These are phyloP conservation scores for Pythium monospermum DNA, from an alignment of 352 stramenopile species.

Conservation along the genomic window DNA sequence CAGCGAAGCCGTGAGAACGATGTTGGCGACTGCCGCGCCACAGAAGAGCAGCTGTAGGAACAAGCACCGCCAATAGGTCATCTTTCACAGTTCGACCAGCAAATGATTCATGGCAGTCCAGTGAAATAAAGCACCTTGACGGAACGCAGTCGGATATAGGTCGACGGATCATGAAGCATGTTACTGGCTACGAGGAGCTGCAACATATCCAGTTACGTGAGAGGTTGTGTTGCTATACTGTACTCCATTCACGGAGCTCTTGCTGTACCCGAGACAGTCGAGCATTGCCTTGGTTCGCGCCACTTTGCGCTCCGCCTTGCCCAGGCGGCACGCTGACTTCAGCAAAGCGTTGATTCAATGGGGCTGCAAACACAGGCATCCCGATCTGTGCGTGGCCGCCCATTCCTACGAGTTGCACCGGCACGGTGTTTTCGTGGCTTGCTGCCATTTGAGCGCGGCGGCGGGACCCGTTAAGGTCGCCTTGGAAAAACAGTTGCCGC, in stretches of 20 bases:
- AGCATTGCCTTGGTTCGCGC: conserved; percentile 2
- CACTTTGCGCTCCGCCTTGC: too few species aligned
- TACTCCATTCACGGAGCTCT: too few species aligned
- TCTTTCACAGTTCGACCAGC: too few species aligned
- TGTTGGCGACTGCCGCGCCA: conserved; percentile 4
- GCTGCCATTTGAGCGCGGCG: neutral
- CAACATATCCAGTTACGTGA: neutral
- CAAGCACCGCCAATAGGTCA: neutral
- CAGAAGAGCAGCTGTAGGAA: conserved; percentile 7
- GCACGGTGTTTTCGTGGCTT: conserved; percentile 2
- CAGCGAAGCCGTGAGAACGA: conserved; percentile 13
- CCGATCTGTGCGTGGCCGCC: conserved; percentile 43
- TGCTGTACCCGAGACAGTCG: conserved; percentile 22
- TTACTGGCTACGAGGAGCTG: conserved; percentile 44
- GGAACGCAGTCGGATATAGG: conserved; percentile 28
- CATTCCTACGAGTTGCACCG: conserved; percentile 45
- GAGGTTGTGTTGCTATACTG: too few species aligned
- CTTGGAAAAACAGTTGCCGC: conserved; percentile 38
- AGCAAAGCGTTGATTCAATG: conserved; percentile 1
- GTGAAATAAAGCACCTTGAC: conserved; percentile 29
- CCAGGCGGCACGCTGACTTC: conserved; percentile 6
- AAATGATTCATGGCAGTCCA: too few species aligned
- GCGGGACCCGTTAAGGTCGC: conserved; percentile 10
- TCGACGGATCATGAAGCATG: conserved; percentile 24
- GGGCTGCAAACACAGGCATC: conserved; percentile 12